A percentile compares a stretch with the other conserved stretches of the same genome.
Conservation (phyloP, 768 basidiomycete genomes). For the Candolleomyces eurysporus region DNA sequence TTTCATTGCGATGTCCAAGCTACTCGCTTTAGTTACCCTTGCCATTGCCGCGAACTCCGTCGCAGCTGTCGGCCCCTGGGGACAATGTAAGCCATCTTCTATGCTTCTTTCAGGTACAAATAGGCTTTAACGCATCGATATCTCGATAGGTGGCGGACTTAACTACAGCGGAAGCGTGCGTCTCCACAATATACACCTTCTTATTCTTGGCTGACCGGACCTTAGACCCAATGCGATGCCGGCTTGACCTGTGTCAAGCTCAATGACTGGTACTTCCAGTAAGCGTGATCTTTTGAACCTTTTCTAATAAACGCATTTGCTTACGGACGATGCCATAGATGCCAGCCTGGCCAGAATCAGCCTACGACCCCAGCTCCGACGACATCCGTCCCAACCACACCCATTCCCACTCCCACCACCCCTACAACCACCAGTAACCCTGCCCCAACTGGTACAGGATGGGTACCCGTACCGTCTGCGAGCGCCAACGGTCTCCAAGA, state of each 20-base stretch:
- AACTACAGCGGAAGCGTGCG: conserved; percentile 24
- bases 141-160: conserved; percentile 23
- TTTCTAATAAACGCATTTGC: background rate
- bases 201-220: too few species aligned
- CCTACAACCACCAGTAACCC: conserved; percentile 5
- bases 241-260: conserved; percentile 23
- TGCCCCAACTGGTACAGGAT: conserved; percentile 6
- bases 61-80: conserved; percentile 22
- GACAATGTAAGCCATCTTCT: conserved; percentile 23
- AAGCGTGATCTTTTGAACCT: background rate
- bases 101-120: background rate
- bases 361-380: conserved; percentile 9
- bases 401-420: conserved; percentile 5
- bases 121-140: background rate
- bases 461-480: conserved; percentile 9
- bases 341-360: conserved; percentile 10
- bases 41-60: background rate
- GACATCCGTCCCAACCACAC: conserved; percentile 3
- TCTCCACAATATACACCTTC: background rate
- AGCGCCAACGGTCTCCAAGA: conserved; percentile 20
- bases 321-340: conserved; percentile 5
- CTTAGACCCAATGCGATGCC: conserved; percentile 18
- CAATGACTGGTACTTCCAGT: conserved; percentile 33
- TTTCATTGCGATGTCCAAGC: background rate
- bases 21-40: conserved; percentile 3